These are phyloP conservation scores for Pouteria glomerata DNA, from an alignment of 148 eudicot genomes.

Conservation along the genomic window DNA sequence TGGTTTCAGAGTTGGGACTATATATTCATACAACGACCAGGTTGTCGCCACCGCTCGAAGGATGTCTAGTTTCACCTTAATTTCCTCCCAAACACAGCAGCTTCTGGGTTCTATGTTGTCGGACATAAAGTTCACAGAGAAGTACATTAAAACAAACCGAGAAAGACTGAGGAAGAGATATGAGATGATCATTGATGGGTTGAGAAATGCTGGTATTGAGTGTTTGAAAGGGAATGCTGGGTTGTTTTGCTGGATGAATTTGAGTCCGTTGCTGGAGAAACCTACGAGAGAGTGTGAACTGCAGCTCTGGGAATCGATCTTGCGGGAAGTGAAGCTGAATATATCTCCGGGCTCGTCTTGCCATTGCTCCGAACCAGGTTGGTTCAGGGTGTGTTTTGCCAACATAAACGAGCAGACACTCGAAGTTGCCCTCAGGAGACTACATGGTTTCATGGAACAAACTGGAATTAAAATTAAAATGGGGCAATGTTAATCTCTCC, in stretches of 20 bases:
- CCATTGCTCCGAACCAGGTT: conserved; percentile 77
- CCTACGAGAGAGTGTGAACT: conserved; percentile 51
- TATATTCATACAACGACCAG: conserved; percentile 66
- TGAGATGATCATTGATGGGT: conserved; percentile 52
- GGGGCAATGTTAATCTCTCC: not conserved
- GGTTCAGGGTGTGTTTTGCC: conserved; percentile 91
- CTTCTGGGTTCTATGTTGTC: conserved; percentile 61
- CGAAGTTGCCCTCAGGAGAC: conserved; percentile 55
- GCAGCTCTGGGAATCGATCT: conserved; percentile 46
- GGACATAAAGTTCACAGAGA: conserved; percentile 35
- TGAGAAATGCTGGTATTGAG: conserved; percentile 50
- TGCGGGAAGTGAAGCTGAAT: conserved; percentile 63
- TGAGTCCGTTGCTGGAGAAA: conserved; percentile 45
- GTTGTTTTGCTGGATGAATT: conserved; percentile 79
- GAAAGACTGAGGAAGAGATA: conserved; percentile 59
- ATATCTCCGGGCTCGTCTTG: conserved; percentile 80
- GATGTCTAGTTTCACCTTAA: conserved; percentile 74
- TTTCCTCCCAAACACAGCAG: conserved; percentile 75
- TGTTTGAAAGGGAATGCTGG: conserved; percentile 83
- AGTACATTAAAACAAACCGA: conserved; percentile 51
- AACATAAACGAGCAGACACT: conserved; percentile 81
- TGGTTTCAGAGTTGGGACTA: conserved; percentile 69
- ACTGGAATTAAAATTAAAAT: conserved; percentile 14
- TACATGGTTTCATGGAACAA: conserved; percentile 48
- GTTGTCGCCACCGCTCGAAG: conserved; percentile 71